These are phyloP conservation scores for Polytrichum formosum DNA, from an alignment of 225 moss, liverwort and hornwort species.

Conservation along the genomic window DNA sequence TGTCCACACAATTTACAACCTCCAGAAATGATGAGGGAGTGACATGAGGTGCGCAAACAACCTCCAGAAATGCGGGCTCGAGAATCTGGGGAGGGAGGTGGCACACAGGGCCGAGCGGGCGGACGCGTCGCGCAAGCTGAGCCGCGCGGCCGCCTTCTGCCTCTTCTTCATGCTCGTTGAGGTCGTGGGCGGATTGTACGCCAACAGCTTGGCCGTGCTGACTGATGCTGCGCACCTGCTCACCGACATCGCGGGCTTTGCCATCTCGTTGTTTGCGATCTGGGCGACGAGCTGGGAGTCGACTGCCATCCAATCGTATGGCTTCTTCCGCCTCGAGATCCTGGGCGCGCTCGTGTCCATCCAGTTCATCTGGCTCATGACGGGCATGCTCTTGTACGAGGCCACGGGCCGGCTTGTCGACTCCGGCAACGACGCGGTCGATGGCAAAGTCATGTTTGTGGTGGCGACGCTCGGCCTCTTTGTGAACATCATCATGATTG, in stretches of 20 bases:
- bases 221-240: conserved; percentile 82
- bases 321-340: conserved; percentile 75
- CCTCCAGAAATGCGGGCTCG: conserved; percentile 25
- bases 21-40: too few species aligned
- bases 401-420: conserved; percentile 34
- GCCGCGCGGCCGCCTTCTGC: conserved; percentile 51
- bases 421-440: conserved; percentile 18
- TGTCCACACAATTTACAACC: too few species aligned
- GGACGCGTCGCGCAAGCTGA: conserved; percentile 57
- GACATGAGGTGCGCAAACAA: conserved; percentile 27
- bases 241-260: conserved; percentile 73
- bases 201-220: conserved; percentile 79
- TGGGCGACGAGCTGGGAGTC: conserved; percentile 93
- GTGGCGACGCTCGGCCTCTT: conserved; percentile 60
- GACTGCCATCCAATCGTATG: conserved; percentile 56
- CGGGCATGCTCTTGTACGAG: conserved; percentile 72
- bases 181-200: conserved; percentile 69
- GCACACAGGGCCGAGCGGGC: conserved; percentile 21
- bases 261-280: conserved; percentile 84
- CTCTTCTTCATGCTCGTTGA: conserved; percentile 70
- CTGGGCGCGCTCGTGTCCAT: conserved; percentile 83
- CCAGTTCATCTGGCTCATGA: conserved; percentile 84
- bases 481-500: conserved; percentile 75
- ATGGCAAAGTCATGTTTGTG: conserved; percentile 71
- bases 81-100: conserved; percentile 2